These are phyloP conservation scores for Coleophoma eucalyptorum DNA, from an alignment of 2,329 filamentous ascomycete genomes.

Conservation along the genomic window DNA sequence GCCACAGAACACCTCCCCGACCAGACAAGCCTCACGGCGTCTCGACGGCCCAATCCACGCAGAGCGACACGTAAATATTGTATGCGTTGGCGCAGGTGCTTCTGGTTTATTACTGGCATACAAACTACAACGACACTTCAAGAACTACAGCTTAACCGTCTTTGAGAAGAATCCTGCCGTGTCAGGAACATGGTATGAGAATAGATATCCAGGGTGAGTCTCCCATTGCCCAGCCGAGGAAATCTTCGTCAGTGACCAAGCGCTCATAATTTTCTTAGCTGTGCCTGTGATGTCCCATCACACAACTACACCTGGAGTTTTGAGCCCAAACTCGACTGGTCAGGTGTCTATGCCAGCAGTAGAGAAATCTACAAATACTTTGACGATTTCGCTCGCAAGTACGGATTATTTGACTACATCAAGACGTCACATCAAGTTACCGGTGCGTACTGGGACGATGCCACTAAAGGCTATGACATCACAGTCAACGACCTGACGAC, in stretches of 20 bases:
- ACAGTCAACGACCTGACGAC: constrained; percentile 34
- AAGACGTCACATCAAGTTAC: constrained; percentile 51
- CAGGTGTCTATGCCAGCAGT: constrained; percentile 51
- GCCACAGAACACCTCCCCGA: constrained; percentile 5
- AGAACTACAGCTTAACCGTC: constrained; percentile 33
- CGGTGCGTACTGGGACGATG: constrained; percentile 49
- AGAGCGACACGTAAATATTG: constrained; percentile 7
- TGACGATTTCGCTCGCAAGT: constrained; percentile 45
- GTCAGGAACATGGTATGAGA: constrained; percentile 49
- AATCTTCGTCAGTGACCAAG: constrained; percentile 26
- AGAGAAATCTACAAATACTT: constrained; percentile 54
- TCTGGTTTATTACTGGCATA: constrained; percentile 43
- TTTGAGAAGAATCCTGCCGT: constrained; percentile 46
- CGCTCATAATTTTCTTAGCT: constrained; percentile 31
- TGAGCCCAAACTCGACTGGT: constrained; percentile 54
- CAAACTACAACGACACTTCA: constrained; percentile 41
- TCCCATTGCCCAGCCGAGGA: constrained; percentile 26
- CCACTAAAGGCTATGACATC: constrained; percentile 41
- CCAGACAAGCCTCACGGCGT: constrained; percentile 5
- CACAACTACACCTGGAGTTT: constrained; percentile 57
- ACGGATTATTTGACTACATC: constrained; percentile 49
- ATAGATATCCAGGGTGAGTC: constrained; percentile 36
- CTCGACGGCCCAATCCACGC: constrained; percentile 17
- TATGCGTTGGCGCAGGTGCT: constrained; percentile 42
- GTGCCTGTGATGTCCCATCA: constrained; percentile 45